Conservation (phyloP, 2,329 filamentous ascomycete genomes). For the Juglanconis sp. region DNA sequence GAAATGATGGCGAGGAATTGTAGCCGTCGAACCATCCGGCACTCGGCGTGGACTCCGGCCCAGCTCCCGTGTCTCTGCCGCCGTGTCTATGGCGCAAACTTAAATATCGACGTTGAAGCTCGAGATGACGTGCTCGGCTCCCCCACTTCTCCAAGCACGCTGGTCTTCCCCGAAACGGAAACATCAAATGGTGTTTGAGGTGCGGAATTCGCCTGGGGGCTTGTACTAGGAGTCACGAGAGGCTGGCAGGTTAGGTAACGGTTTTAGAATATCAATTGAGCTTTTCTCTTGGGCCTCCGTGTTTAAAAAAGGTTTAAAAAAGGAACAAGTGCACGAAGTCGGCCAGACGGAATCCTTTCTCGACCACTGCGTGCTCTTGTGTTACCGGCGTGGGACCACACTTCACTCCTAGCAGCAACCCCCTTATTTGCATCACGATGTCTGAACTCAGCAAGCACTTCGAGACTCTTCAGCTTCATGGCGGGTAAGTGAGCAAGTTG, state of each 20-base stretch:
- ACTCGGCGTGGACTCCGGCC: too few species aligned
- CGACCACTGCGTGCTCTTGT: not conserved
- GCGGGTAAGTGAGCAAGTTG: conserved; percentile 55
- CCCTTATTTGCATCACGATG: conserved; percentile 29
- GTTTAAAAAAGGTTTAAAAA: not conserved
- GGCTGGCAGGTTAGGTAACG: not conserved
- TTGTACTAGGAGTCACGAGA: not conserved
- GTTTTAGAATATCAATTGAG: not conserved
- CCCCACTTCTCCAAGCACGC: conserved; percentile 10
- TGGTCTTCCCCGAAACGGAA: conserved; percentile 1
- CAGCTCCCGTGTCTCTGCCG: too few species aligned
- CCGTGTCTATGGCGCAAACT: not conserved
- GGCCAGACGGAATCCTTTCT: too few species aligned
- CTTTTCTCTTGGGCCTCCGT: not conserved
- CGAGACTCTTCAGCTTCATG: conserved; percentile 83
- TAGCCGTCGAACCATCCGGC: too few species aligned
- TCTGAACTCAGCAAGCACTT: conserved; percentile 60
- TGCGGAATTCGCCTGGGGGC: not conserved
- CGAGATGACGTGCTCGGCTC: conserved; percentile 16
- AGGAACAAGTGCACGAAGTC: not conserved
- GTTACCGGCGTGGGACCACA: not conserved
- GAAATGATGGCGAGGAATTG: too few species aligned
- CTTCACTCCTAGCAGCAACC: not conserved
- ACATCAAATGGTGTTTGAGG: not conserved
- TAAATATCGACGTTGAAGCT: conserved; percentile 6